phyloP scores from a whole-genome alignment of 805 yeast genomes.

The Teunomyces panamensis region DNA sequence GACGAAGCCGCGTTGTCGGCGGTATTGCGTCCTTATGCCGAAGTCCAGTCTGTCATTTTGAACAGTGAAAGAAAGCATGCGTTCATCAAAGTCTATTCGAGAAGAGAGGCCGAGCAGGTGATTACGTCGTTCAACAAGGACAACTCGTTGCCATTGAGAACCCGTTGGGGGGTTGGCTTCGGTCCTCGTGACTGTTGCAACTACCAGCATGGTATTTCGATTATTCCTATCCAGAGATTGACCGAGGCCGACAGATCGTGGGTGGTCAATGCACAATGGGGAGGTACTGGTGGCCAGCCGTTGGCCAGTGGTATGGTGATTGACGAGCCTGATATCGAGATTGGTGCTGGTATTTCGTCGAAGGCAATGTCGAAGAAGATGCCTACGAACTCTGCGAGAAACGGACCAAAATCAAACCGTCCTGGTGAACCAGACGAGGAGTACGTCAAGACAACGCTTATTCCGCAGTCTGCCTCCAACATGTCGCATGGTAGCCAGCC shows the following conservation, averaged over 20 bases:
- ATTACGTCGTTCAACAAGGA: conserved; percentile 69
- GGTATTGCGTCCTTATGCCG: conserved; percentile 79
- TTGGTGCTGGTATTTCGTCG: conserved; percentile 90
- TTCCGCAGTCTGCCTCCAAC: conserved; percentile 16
- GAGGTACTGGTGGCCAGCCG: conserved; percentile 91
- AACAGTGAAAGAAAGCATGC: conserved; percentile 93
- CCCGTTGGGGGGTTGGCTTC: conserved; percentile 98
- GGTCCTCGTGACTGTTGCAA: conserved; percentile 99
- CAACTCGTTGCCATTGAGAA: conserved; percentile 64
- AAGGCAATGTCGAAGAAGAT: conserved; percentile 87
- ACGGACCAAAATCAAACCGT: conserved; percentile 78
- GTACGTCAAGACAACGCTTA: conserved; percentile 33
- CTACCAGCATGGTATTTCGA: conserved; percentile 84
- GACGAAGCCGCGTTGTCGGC: conserved; percentile 68
- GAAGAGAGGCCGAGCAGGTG: conserved; percentile 87
- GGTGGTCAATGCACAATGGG: conserved; percentile 91
- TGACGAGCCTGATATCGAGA: conserved; percentile 97
- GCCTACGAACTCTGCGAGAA: conserved; percentile 86
- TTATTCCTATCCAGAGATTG: conserved; percentile 80
- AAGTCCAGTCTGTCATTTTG: conserved; percentile 85
- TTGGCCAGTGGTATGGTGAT: conserved; percentile 74
- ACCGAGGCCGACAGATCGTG: conserved; percentile 94
- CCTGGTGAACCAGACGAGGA: conserved; percentile 55
- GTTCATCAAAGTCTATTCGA: conserved; percentile 87
- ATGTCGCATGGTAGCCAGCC: conserved; percentile 38